Percentiles rank a stretch among this genome's conserved stretches.
Conservation (phyloP, 805 yeast genomes). For the Candida quercuum region DNA sequence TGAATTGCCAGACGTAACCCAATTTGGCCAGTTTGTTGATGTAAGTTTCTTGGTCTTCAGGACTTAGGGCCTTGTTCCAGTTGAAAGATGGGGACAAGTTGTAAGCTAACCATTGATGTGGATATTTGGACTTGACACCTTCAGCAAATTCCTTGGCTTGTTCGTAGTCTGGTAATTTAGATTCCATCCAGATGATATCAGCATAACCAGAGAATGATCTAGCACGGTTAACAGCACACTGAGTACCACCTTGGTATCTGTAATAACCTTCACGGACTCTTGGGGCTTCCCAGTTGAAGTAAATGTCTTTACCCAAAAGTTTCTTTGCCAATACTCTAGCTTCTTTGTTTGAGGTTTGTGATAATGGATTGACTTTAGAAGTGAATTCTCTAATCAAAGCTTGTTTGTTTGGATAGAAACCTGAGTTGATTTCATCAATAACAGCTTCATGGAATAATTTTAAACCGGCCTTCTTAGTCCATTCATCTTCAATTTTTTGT, state of each 20-base stretch:
- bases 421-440: conserved; percentile 67
- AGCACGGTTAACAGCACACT: conserved; percentile 96
- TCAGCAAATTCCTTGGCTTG: conserved; percentile 95
- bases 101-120: conserved; percentile 94
- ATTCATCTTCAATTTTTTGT: conserved; percentile 69
- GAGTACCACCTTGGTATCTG: conserved; percentile 93
- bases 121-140: conserved; percentile 77
- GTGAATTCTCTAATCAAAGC: conserved; percentile 61
- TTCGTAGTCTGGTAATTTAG: conserved; percentile 85
- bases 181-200: conserved; percentile 97
- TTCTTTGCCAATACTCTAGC: conserved; percentile 73
- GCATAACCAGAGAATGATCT: conserved; percentile 93
- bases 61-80: conserved; percentile 93
- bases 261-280: conserved; percentile 96
- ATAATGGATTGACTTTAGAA: conserved; percentile 65
- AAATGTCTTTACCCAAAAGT: conserved; percentile 74
- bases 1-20: conserved; percentile 97
- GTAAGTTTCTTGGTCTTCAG: conserved; percentile 84
- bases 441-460: conserved; percentile 91
- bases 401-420: conserved; percentile 54
- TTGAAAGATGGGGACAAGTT: conserved; percentile 96
- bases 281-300: conserved; percentile 92
- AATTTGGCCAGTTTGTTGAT: conserved; percentile 79
- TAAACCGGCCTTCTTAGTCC: conserved; percentile 79
- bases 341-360: conserved; percentile 71